Evolutionary conservation across 2,329 filamentous ascomycete genomes (phyloP).

Genomic region (Peltaster fructicola): DNA sequence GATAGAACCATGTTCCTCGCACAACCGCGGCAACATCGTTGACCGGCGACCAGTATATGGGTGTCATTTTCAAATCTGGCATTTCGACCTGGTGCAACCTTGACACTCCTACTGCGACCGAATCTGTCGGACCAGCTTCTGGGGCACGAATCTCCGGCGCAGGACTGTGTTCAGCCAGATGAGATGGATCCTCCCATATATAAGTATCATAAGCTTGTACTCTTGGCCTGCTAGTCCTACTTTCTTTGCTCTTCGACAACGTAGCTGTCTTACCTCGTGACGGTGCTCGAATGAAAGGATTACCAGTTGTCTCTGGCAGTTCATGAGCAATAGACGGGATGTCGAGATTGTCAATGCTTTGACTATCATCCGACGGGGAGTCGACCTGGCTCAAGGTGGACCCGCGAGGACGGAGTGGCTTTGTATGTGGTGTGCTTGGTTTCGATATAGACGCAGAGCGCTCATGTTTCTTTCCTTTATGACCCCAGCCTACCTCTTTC

Average conservation of each 20-base stretch:
- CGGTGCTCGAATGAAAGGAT: conserved; percentile 33
- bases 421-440: conserved; percentile 4
- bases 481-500: conserved; percentile 10
- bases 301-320: conserved; percentile 24
- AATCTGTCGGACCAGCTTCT: conserved; percentile 25
- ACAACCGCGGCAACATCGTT: conserved; percentile 72
- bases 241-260: too few relatives aligned
- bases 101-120: conserved; percentile 77
- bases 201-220: conserved; percentile 29
- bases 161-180: conserved; percentile 15
- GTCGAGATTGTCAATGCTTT: conserved; percentile 4
- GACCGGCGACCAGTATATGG: conserved; percentile 93
- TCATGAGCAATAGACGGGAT: conserved; percentile 4
- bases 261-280: too few relatives aligned
- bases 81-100: conserved; percentile 75
- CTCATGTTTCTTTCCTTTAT: conserved; percentile 6
- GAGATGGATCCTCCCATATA: conserved; percentile 27
- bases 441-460: conserved; percentile 9
- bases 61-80: conserved; percentile 67
- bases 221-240: conserved; percentile 14
- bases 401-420: too few relatives aligned
- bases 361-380: conserved; percentile 4
- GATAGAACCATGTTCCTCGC: conserved; percentile 92
- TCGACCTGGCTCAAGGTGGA: conserved; percentile 12
- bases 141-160: conserved; percentile 11